Evolutionary conservation across 129 eudicot genomes (phyloP), one percentile per base, ranked within the genome.

Genomic region (Ambrosia trifida): DNA sequence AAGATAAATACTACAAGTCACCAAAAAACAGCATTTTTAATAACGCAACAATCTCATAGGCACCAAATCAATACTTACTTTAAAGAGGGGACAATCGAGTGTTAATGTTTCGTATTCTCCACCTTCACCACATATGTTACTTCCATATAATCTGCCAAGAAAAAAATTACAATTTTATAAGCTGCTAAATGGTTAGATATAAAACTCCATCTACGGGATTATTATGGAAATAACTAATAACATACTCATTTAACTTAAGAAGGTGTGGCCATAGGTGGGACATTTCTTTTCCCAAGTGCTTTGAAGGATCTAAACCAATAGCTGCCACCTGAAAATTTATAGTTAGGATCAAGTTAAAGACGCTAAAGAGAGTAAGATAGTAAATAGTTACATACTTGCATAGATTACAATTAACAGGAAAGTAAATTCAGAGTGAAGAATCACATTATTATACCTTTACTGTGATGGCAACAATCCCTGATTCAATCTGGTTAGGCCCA

Each of bases 91-190:
- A 64, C 98, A 93, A 76, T 93, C 98, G 56, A 93, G 90, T 28
- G 98, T 93, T 76, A 93, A 81, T 72, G 98, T 89, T 82, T 93
- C 98, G 76, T 93, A 93, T 76, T 93, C 98, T 61, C 98, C 98
- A 68, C 98, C 98, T 89, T 93, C 98, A 80, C 98, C 98, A 80
- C 98, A 93, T 69, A 93, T 88, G 74, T 93, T 93, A 54, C 84
- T 80, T 75, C 96, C 92, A 89, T 89, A 93, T 75, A 93, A 80
- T 83, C 98, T 93, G 89, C 68, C 64, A 84, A 66, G 33, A 51
- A 9, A 78, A 45, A 69, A 53, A 16, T 16, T 40, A 19, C 6
- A 60, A 12, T 63, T 68, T 3, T 18, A 60, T 11, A 74, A 19
- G 18, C 35, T 66, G 33, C 18, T 52, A 68, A 17, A 73, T 60